These are phyloP conservation scores for Marvania coccoides DNA, from an alignment of 139 green algal genomes.

Conservation along the genomic window DNA sequence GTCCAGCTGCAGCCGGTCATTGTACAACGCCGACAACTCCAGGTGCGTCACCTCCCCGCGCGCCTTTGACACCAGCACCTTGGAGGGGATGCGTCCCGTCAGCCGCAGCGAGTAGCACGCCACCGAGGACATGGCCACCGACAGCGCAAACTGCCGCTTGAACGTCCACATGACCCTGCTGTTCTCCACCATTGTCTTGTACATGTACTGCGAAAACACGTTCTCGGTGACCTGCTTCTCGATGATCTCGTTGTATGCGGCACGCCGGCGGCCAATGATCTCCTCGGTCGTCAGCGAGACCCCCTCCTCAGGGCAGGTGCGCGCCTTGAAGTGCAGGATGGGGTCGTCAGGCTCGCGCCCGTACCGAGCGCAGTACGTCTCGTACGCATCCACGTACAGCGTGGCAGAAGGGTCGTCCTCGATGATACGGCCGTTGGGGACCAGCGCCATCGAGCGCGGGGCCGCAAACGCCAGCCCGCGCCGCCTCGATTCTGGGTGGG, in stretches of 20 bases:
- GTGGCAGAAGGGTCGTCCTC: constrained; percentile 84
- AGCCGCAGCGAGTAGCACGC: constrained; percentile 80
- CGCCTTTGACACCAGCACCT: constrained; percentile 82
- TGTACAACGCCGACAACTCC: constrained; percentile 71
- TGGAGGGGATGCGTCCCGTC: constrained; percentile 74
- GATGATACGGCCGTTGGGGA: constrained; percentile 63
- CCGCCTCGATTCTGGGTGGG: constrained; percentile 56
- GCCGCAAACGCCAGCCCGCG: constrained; percentile 68
- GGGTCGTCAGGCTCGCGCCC: constrained; percentile 83
- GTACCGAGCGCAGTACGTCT: constrained; percentile 85
- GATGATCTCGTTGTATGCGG: constrained; percentile 58
- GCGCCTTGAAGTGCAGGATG: constrained; percentile 86
- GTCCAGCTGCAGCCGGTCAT: constrained; percentile 55
- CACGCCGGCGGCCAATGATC: constrained; percentile 1
- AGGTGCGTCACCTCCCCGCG: constrained; percentile 75
- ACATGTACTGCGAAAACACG: constrained; percentile 93
- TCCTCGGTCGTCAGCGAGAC: not conserved
- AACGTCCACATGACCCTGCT: constrained; percentile 89
- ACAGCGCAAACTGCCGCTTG: constrained; percentile 89
- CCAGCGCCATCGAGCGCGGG: constrained; percentile 33
- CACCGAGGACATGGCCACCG: constrained; percentile 40
- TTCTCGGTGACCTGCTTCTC: constrained; percentile 79
- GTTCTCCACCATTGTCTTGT: constrained; percentile 86
- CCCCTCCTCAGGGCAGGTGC: constrained; percentile 26
- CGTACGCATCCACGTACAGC: constrained; percentile 85